phyloP scores from a whole-genome alignment of 805 yeast species.

The Candida piceae region DNA sequence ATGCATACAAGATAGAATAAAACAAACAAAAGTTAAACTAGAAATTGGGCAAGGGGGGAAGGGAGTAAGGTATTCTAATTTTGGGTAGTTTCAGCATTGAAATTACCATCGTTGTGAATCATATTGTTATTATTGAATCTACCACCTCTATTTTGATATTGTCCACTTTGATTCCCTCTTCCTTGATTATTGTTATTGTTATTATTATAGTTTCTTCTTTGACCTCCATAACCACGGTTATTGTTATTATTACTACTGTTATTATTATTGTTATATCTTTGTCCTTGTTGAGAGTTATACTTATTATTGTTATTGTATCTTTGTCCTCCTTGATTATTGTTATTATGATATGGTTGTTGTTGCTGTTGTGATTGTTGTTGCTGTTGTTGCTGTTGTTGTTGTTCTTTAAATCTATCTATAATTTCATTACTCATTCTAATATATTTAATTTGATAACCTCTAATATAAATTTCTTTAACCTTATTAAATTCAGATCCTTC shows the following conservation, averaged over 20 bases:
- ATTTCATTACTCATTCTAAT: slow-evolving; percentile 71
- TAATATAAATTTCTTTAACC: slow-evolving; percentile 69
- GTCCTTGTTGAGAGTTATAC: slow-evolving; percentile 19
- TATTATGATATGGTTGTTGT: slow-evolving; percentile 14
- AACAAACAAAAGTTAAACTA: too few species aligned
- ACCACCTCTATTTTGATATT: slow-evolving; percentile 10
- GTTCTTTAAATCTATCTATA: slow-evolving; percentile 72
- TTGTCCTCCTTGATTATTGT: slow-evolving; percentile 22
- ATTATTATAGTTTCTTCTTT: slow-evolving; percentile 25
- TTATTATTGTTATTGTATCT: slow-evolving; percentile 19
- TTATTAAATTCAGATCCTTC: slow-evolving; percentile 58
- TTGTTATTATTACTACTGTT: slow-evolving; percentile 22
- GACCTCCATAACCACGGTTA: slow-evolving; percentile 14
- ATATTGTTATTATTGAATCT: slow-evolving; percentile 7
- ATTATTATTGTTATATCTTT: slow-evolving; percentile 12
- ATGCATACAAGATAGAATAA: too few species aligned
- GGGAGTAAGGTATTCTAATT: slow-evolving; percentile 16
- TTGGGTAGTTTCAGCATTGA: slow-evolving; percentile 27
- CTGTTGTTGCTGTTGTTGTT: slow-evolving; percentile 39
- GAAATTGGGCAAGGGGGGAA: too few species aligned
- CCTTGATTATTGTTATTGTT: slow-evolving; percentile 6
- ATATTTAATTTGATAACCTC: slow-evolving; percentile 80
- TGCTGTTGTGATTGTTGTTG: slow-evolving; percentile 21
- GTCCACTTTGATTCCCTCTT: slow-evolving; percentile 7
- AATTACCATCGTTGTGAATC: slow-evolving; percentile 5